Conservation (phyloP, 2,329 filamentous ascomycete genomes). For the Fusarium nelsonii region DNA sequence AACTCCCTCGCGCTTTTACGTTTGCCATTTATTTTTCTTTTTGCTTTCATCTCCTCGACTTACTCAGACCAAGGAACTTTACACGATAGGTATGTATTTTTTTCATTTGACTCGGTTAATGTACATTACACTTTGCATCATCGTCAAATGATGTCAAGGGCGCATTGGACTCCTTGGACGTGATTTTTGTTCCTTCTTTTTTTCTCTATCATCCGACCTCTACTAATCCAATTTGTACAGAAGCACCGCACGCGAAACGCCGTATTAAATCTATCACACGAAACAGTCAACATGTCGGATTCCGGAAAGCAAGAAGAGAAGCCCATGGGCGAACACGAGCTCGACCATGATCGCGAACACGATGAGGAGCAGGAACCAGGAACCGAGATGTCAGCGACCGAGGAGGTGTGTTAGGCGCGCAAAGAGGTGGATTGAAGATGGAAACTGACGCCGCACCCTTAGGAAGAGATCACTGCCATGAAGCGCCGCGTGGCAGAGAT, state of each 20-base stretch:
- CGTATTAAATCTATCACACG: not conserved
- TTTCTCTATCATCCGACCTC: slow-evolving; percentile 3
- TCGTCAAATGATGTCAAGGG: slow-evolving; percentile 32
- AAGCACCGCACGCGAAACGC: slow-evolving; percentile 4
- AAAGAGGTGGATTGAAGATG: slow-evolving; percentile 47
- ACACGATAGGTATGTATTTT: slow-evolving; percentile 19
- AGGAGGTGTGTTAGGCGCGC: slow-evolving; percentile 54
- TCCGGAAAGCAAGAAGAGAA: slow-evolving; percentile 51
- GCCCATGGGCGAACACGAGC: slow-evolving; percentile 47
- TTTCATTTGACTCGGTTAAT: not conserved
- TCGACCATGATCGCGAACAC: slow-evolving; percentile 44
- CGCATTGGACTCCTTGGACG: slow-evolving; percentile 9
- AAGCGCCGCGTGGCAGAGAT: slow-evolving; percentile 89
- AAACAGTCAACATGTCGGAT: slow-evolving; percentile 50
- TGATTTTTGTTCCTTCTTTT: slow-evolving; percentile 5
- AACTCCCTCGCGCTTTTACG: slow-evolving; percentile 5
- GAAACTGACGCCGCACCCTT: slow-evolving; percentile 52
- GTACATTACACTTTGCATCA: slow-evolving; percentile 9
- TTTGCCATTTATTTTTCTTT: not conserved
- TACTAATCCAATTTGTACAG: slow-evolving; percentile 28
- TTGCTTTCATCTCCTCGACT: not conserved
- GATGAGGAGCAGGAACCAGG: slow-evolving; percentile 49
- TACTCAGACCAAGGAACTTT: not conserved
- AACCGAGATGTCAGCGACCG: slow-evolving; percentile 50
- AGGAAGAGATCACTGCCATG: slow-evolving; percentile 89